A percentile compares a stretch with the other conserved stretches of the same genome.
Evolutionary conservation across 1,284 basidiomycete species (phyloP).

Genomic region (Pulveroboletus sp.): DNA sequence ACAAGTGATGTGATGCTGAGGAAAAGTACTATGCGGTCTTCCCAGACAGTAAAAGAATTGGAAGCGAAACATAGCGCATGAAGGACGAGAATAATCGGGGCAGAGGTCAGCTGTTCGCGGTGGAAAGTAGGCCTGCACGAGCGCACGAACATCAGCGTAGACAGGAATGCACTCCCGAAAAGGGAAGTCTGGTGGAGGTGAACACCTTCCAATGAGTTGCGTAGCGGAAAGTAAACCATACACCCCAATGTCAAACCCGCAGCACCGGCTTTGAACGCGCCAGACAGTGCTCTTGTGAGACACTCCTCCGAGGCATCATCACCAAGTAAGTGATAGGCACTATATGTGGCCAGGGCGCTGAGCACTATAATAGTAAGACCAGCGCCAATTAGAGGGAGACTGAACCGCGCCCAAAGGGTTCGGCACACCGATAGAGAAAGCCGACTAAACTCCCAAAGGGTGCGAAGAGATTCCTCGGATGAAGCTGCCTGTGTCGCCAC

Average conservation of each 20-base stretch:
- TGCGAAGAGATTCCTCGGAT: conserved; percentile 39
- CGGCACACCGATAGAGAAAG: conserved; percentile 74
- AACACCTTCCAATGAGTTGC: conserved; percentile 42
- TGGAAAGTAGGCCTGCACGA: conserved; percentile 15
- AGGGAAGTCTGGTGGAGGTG: conserved; percentile 47
- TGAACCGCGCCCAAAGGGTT: conserved; percentile 94
- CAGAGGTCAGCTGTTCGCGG: conserved; percentile 30
- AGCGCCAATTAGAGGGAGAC: conserved; percentile 71
- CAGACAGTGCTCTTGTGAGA: conserved; percentile 37
- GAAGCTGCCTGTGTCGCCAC: conserved; percentile 29
- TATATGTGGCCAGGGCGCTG: conserved; percentile 49
- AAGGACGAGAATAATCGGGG: conserved; percentile 56
- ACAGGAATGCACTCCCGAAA: conserved; percentile 42
- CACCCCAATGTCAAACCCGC: conserved; percentile 48
- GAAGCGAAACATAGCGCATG: conserved; percentile 79
- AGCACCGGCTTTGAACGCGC: conserved; percentile 40
- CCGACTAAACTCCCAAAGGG: conserved; percentile 59
- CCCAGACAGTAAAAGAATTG: conserved; percentile 96
- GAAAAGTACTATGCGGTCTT: conserved; percentile 82
- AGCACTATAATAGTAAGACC: conserved; percentile 59
- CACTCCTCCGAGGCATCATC: conserved; percentile 33
- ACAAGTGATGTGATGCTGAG: conserved; percentile 67
- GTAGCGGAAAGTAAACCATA: conserved; percentile 37
- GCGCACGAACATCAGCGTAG: conserved; percentile 17
- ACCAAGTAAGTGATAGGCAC: conserved; percentile 48